Base-by-base conservation (phyloP, 164 flowering plant species). In the Magnolia kwangsiensis region DNA sequence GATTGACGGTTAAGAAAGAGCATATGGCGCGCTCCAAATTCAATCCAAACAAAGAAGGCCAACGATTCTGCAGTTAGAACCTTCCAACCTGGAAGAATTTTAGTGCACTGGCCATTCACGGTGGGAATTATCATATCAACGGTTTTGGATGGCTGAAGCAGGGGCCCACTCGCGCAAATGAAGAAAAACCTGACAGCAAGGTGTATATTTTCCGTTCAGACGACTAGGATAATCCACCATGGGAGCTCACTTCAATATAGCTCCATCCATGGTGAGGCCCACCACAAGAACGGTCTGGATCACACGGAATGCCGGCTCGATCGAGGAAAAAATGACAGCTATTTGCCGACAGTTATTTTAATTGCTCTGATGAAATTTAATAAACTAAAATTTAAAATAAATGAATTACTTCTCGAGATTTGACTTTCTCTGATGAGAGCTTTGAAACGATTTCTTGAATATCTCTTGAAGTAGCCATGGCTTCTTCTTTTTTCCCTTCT, bases 401-500 rank as follows among this genome's bases (percentile, higher is more conserved):
- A 58, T 27, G 64, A 37, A 75, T 77, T 87, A 94, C 99, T 82
- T 96, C 99, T 29, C 98, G 92, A 59, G 82, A 11, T 86, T 87
- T 94, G 14, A 89, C 90, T 85, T 90, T 94, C 63, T 94, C 97
- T 27, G 99, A 92, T 1, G 98, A 89, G 19, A 96, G 91, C 83
- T 91, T 96, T 0, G 88, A 79, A 78, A 91, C 77, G 84, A 95
- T 87, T 69, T 92, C 95, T 27, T 92, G 86, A 76, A 95, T 77
- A 55, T 95, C 98, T 71, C 89, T 81, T 6, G 96, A 86, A 24
- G 89, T 79, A 68, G 67, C 82, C 80, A 82, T 77, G 27, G 67
- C 14, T 59, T 16, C 11, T 14, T 23, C 10, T 37, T 64, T 64
- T 64, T 21, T 64, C 21, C 24, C 24, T n/a, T 64, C n/a, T n/a